Evolutionary conservation across 371 early-diverging fungal genomes (phyloP).

Genomic region (Syncephalastrum sp.): DNA sequence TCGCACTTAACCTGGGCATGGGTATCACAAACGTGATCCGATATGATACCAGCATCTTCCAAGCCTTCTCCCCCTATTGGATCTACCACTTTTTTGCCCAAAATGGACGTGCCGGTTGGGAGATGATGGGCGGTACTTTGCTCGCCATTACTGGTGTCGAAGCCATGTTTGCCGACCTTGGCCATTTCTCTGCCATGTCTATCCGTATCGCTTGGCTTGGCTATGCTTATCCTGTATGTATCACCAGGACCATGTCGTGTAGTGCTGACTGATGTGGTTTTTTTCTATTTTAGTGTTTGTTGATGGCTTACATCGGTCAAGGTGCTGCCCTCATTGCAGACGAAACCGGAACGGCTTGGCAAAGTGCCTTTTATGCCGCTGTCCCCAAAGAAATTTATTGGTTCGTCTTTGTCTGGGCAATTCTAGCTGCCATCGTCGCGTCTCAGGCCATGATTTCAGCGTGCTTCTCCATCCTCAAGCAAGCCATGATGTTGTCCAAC

Average conservation of each 20-base stretch:
- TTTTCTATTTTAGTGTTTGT: conserved; percentile 14
- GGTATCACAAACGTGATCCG: conserved; percentile 51
- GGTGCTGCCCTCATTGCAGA: conserved; percentile 39
- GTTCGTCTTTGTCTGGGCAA: conserved; percentile 45
- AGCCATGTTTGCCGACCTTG: conserved; percentile 55
- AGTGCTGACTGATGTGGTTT: background rate
- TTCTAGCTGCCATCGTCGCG: conserved; percentile 56
- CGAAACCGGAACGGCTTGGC: conserved; percentile 17
- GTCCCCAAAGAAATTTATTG: conserved; percentile 21
- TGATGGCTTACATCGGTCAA: conserved; percentile 42
- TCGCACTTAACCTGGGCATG: conserved; percentile 31
- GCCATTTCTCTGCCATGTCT: conserved; percentile 44
- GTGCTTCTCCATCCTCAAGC: conserved; percentile 55
- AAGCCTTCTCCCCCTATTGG: conserved; percentile 32
- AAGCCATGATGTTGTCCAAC: conserved; percentile 52
- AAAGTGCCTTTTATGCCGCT: conserved; percentile 17
- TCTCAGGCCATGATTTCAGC: conserved; percentile 60
- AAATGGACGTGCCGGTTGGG: conserved; percentile 20
- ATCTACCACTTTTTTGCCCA: conserved; percentile 25
- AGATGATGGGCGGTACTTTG: conserved; percentile 38
- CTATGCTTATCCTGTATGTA: conserved; percentile 29
- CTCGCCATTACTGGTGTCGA: conserved; percentile 54
- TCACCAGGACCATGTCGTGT: background rate
- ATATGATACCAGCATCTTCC: conserved; percentile 19
- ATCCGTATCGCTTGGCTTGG: conserved; percentile 37